Base-by-base conservation (phyloP, 129 eudicot genomes). In the Flaveria bidentis region DNA sequence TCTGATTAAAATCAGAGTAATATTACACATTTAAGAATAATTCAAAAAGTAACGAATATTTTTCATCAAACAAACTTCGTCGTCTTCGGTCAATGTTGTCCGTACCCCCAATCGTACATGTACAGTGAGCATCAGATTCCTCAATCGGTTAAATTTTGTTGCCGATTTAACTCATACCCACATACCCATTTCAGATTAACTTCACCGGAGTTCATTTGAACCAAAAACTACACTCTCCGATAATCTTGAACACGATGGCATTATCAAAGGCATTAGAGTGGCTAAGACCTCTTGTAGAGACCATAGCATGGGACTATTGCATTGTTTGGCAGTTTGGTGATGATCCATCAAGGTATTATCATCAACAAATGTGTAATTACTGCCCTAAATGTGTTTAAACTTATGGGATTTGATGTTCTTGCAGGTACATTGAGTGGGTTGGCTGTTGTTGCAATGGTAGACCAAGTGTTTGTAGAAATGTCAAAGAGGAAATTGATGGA, bases 391-490 rank as follows among this genome's bases (percentile, higher is more conserved):
- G 64, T 64, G 15, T 5, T 60, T 9, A 42, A 14, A 47, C 58
- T 65, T 55, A 15, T 61, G 63, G 36, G 50, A 67, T 30, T 80
- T 60, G 61, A 55, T 8, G 6, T 46, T 28, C 44, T 64, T 67
- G 67, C 78, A 92, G 98, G 86, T 93, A 85, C 68, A 80, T 93
- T 71, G 78, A 88, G 76, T 90, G 92, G 96, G 57, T 72, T 61
- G 89, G 89, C 17, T 93, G 98, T 57, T 90, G 97, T 74, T 93
- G 98, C 73, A 81, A 82, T 66, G 92, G 96, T 69, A 80, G 82
- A 22, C 57, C 30, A 60, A 78, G 52, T 75, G 83, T 51, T 30
- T 61, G 78, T 72, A 36, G 50, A 41, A 82, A 78, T 72, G 78
- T 83, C 61, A 90, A 85, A 68, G 84, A 71, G 73, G 88, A 77